A percentile compares a stretch with the other conserved stretches of the same genome.
phyloP scores from a whole-genome alignment of 805 yeast species.

The Pichia membranifaciens region DNA sequence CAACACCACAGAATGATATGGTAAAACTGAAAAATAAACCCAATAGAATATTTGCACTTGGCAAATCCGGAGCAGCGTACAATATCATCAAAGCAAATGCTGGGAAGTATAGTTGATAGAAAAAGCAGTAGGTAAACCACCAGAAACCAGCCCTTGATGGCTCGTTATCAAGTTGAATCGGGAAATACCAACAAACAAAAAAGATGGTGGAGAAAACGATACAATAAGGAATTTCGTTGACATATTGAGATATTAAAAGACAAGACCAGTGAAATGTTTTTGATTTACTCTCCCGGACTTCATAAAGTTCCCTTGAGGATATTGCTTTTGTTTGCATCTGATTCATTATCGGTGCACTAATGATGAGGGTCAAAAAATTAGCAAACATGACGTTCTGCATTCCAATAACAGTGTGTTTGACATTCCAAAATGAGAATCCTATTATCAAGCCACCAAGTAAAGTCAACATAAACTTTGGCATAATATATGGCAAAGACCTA shows the following conservation, averaged over 20 bases:
- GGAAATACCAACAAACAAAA: slow-evolving; percentile 35
- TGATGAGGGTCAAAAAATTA: slow-evolving; percentile 47
- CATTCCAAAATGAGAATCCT: slow-evolving; percentile 59
- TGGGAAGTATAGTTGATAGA: slow-evolving; percentile 41
- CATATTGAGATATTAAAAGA: slow-evolving; percentile 45
- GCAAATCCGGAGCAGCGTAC: slow-evolving; percentile 59
- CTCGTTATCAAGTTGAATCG: slow-evolving; percentile 31
- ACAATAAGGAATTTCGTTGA: slow-evolving; percentile 59
- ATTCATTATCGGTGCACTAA: slow-evolving; percentile 54
- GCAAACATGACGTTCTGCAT: slow-evolving; percentile 55
- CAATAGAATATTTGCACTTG: slow-evolving; percentile 57
- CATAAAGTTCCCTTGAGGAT: slow-evolving; percentile 54
- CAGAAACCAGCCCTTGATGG: slow-evolving; percentile 44
- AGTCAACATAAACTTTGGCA: slow-evolving; percentile 39
- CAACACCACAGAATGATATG: slow-evolving; percentile 64
- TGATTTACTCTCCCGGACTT: slow-evolving; percentile 64
- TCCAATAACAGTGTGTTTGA: slow-evolving; percentile 46
- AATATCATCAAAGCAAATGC: slow-evolving; percentile 49
- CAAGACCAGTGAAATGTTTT: slow-evolving; percentile 71
- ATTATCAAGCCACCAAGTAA: slow-evolving; percentile 38
- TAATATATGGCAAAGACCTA: slow-evolving; percentile 44
- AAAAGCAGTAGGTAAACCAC: slow-evolving; percentile 31
- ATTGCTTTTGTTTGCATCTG: slow-evolving; percentile 60
- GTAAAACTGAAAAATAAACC: slow-evolving; percentile 51
- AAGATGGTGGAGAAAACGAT: slow-evolving; percentile 44